These are phyloP conservation scores for Myrica gale DNA, from an alignment of 306 rosid species.

Conservation along the genomic window DNA sequence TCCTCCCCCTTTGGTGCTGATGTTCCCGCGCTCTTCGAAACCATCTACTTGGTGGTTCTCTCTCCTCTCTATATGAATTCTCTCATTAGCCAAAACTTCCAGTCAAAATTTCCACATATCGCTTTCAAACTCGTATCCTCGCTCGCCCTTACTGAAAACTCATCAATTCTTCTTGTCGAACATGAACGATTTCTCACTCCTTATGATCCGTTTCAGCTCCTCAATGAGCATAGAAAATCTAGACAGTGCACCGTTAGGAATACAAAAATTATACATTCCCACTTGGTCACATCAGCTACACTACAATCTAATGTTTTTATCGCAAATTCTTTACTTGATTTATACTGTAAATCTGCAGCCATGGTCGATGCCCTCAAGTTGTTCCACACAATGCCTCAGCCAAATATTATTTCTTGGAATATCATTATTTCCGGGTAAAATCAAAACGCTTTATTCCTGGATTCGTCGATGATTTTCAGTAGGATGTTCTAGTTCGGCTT, in stretches of 20 bases:
- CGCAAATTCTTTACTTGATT: constrained; percentile 41
- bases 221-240: constrained; percentile 39
- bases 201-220: constrained; percentile 36
- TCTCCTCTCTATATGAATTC: background rate
- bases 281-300: constrained; percentile 34
- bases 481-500: constrained; percentile 47
- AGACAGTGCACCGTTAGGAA: constrained; percentile 15
- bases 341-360: constrained; percentile 39
- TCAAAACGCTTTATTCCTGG: constrained; percentile 31
- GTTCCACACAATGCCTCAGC: constrained; percentile 39
- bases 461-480: constrained; percentile 51
- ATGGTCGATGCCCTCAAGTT: constrained; percentile 42
- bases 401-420: constrained; percentile 70
- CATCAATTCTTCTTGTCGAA: constrained; percentile 1
- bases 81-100: constrained; percentile 22
- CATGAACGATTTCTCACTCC: constrained; percentile 16
- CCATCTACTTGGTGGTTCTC: no score
- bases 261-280: constrained; percentile 49
- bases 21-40: background rate
- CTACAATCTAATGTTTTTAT: constrained; percentile 43
- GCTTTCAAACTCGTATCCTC: constrained; percentile 43
- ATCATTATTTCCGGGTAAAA: constrained; percentile 63
- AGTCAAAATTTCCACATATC: constrained; percentile 20
- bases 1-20: no score
- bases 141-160: constrained; percentile 24